These are phyloP conservation scores for Malus domestica DNA, from an alignment of 306 rosid species.

Conservation along the genomic window ASM211411v1 NC_041805.1:26194501-26195000, in stretches of 20 bases:
- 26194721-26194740: not conserved
- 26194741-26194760: not conserved
- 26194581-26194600: constrained; percentile 89
- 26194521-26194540: constrained; percentile 38
- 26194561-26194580: constrained; percentile 92
- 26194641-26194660: constrained; percentile 84
- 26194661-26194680: constrained; percentile 79
- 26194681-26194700: constrained; percentile 59
- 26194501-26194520: not conserved
- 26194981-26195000: not conserved
- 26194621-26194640: constrained; percentile 76
- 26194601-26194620: constrained; percentile 77
- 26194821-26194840: not conserved
- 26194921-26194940: not conserved
- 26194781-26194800: not conserved
- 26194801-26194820: not conserved
- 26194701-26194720: not conserved
- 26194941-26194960: not conserved
- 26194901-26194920: not conserved
- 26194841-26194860: not conserved
- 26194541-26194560: constrained; percentile 93
- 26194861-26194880: not conserved
- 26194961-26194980: not conserved
- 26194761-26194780: not conserved
- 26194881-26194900: not conserved